Evolutionary conservation across 208 protist species (phyloP), one percentile per base, ranked within the genome.

Genomic region (Wallacemonas rigidus): DNA sequence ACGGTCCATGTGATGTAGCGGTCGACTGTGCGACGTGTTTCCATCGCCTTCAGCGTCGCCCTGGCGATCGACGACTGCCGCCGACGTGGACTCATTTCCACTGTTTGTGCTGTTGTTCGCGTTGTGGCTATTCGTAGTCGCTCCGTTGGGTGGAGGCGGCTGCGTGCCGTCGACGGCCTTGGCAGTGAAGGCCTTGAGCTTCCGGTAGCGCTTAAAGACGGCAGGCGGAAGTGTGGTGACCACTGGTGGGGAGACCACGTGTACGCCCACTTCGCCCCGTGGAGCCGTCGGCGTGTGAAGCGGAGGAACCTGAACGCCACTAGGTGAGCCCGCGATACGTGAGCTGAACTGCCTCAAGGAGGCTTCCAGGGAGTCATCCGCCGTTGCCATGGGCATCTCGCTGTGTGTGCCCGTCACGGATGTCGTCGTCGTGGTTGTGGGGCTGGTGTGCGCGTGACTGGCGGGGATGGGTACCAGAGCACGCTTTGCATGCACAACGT

Each of bases 1-100:
- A 36, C 60, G 68, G 68, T 88, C 80, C 67, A 78, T 82, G 9
- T 80, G 54, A 36, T 40, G 69, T 44, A 83, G 80, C 45, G 45
- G 12, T 26, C 26, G 26, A 26, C 26, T 26, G 26, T 26, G 26
- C 26, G 26, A 26, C 26, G 26, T 26, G 26, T 26, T 26, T 26
- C 0, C 26, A 26, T 26, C 26, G 26, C 26, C 26, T 26, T 26
- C 26, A 26, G 26, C 26, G 26, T 26, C 26, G 26, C 26, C 26
- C 26, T 26, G 26, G 26, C 26, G 26, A 26, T 26, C 26, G 26
- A 26, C 26, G 26, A 26, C 26, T 26, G 26, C 26, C 26, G 0
- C 64, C 74, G 75, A 1, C 48, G 55, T n/a, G 35, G 36, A 0
- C 6, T 6, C 7, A 44, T 39, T 9, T 44, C 6, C 36, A 4